phyloP scores from a whole-genome alignment of 2,329 filamentous ascomycete species.

The Penicillium sp. region DNA sequence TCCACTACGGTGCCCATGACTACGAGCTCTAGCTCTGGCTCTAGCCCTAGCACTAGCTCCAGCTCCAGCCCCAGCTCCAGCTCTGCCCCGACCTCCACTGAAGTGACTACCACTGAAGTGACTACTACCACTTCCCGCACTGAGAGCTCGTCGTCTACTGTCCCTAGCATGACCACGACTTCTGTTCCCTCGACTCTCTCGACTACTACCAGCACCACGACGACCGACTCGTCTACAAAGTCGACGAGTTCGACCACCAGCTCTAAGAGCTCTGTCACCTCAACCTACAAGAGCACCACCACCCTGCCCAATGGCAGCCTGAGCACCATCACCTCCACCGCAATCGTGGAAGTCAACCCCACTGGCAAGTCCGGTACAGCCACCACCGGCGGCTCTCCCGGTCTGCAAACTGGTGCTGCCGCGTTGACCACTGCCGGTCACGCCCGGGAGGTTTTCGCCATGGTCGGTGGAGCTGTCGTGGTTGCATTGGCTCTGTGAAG shows the following conservation, averaged over 20 bases:
- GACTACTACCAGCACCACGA: constrained; percentile 14
- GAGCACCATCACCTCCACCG: constrained; percentile 44
- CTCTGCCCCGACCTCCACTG: constrained; percentile 6
- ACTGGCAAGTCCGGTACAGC: constrained; percentile 23
- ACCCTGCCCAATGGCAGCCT: constrained; percentile 42
- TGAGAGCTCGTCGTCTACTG: neutral
- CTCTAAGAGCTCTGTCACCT: constrained; percentile 33
- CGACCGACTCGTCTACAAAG: constrained; percentile 8
- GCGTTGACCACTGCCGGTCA: constrained; percentile 26
- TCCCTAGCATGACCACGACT: constrained; percentile 10
- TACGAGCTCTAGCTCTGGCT: neutral
- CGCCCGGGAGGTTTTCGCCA: constrained; percentile 34
- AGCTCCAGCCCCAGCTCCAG: constrained; percentile 9
- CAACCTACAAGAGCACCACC: constrained; percentile 40
- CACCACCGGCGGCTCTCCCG: constrained; percentile 27
- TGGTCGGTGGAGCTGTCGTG: constrained; percentile 41
- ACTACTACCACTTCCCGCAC: constrained; percentile 1
- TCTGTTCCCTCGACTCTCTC: constrained; percentile 17
- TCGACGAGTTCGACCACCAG: constrained; percentile 22
- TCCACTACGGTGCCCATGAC: constrained; percentile 2
- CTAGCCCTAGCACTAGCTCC: constrained; percentile 11
- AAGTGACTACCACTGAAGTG: constrained; percentile 1
- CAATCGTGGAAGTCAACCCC: constrained; percentile 39
- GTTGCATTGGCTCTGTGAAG: constrained; percentile 38
- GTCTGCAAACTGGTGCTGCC: constrained; percentile 40